Evolutionary conservation across 2,329 filamentous ascomycete genomes (phyloP), one percentile per base, ranked within the genome.

Genomic region (Trichothecium roseum): DNA sequence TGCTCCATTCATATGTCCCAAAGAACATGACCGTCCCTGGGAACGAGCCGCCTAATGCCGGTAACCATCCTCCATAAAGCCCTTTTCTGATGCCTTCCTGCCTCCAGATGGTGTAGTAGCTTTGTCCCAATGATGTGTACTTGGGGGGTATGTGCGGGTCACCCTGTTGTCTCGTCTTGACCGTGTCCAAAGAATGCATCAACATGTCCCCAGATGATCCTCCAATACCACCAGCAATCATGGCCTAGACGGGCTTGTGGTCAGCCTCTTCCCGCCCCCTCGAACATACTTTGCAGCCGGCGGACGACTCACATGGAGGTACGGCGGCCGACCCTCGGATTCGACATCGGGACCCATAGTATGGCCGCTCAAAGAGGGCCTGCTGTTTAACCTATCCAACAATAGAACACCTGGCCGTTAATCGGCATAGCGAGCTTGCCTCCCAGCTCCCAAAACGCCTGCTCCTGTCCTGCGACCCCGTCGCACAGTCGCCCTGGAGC

Each of bases 131-230:
- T 13, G 86, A 89, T 9, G 83, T 81, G 62, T 98, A 98, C 62
- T 84, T 94, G 2, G 91, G 83, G 16, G 91, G 91, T 41, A 94
- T 74, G 55, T 91, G 82, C 30, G 89, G 88, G 53, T 96, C 91
- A 51, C 89, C 91, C 62, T 98, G 91, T 58, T 98, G 93, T 48
- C 91, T 77, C 32, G 91, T 98, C 64, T 98, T 98, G 50, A 98
- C 91, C 1, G 91, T 98, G 59, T 98, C 91, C 52, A 98, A 74
- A 31, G 89, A 96, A 64, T 98, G 91, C 91, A 98, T 98, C 46
- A 98, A 68, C 73, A 98, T 83, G 59, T 98, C 91, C 40, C 93
- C 91, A 37, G 83, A 93, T 13, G 84, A 88, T 36, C 91, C 91
- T 52, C 93, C 91, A 36, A 93, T 68, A 40, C 89, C 91, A 52